These are phyloP conservation scores for Canavalia gladiata DNA, from an alignment of 306 rosid species.

Conservation along the genomic window DNA sequence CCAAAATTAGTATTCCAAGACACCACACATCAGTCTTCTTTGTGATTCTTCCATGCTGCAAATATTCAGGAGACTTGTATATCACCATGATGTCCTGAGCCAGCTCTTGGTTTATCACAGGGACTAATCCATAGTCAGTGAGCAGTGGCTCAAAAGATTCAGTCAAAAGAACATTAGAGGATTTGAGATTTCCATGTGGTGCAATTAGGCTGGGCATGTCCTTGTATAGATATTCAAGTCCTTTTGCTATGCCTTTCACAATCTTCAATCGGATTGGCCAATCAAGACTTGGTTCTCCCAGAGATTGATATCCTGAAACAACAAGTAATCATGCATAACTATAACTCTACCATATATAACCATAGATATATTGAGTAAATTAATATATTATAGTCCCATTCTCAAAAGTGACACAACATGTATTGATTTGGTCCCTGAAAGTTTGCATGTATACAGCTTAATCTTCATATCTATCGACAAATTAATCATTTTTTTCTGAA, in stretches of 20 bases:
- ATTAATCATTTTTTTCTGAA: neutral
- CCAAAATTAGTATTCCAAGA: constrained; percentile 77
- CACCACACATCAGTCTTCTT: constrained; percentile 93
- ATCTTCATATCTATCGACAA: neutral
- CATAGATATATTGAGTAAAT: neutral
- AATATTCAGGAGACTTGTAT: constrained; percentile 84
- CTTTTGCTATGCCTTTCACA: constrained; percentile 77
- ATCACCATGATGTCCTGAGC: constrained; percentile 75
- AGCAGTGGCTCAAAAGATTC: constrained; percentile 73
- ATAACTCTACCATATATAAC: neutral
- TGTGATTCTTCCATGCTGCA: constrained; percentile 71
- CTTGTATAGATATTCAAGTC: constrained; percentile 71
- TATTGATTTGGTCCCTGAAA: neutral
- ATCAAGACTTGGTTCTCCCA: constrained; percentile 73
- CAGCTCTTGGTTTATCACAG: constrained; percentile 79
- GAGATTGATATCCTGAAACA: constrained; percentile 65
- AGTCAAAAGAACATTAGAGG: constrained; percentile 81
- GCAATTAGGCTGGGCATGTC: constrained; percentile 79
- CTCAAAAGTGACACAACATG: neutral
- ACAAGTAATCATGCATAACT: neutral
- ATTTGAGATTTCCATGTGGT: constrained; percentile 90
- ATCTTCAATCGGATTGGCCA: constrained; percentile 84
- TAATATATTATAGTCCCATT: neutral
- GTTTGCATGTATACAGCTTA: neutral
- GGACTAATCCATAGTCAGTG: constrained; percentile 80